Percentiles rank a stretch among this genome's conserved stretches.
Evolutionary conservation across 495 filamentous ascomycete genomes (phyloP).

Genomic region (Trichoderma erinaceum): DNA sequence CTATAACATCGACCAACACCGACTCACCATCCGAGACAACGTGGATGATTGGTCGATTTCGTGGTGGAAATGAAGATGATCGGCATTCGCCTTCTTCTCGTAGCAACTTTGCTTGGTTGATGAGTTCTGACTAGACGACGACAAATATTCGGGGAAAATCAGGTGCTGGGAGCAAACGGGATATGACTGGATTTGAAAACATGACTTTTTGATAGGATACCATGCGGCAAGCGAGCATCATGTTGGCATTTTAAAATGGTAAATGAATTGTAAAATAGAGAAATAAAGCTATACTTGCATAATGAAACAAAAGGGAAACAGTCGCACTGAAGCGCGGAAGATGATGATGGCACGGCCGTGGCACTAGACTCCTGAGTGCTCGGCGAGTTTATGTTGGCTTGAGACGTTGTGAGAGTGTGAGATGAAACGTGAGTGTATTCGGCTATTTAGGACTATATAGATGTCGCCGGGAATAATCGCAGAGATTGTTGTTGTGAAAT

Average conservation of each 20-base stretch:
- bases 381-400: background rate
- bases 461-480: background rate
- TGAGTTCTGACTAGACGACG: background rate
- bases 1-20: constrained; percentile 60
- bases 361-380: constrained; percentile 2
- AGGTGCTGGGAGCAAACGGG: background rate
- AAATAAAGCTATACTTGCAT: constrained; percentile 12
- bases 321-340: background rate
- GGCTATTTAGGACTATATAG: constrained; percentile 2
- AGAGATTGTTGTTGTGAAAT: background rate
- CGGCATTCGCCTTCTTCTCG: background rate
- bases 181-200: constrained; percentile 5
- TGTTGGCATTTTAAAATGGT: constrained; percentile 1
- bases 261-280: background rate
- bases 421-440: background rate
- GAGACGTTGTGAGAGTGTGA: background rate
- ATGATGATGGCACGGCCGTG: background rate
- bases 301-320: background rate
- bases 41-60: constrained; percentile 52
- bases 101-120: constrained; percentile 7
- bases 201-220: background rate
- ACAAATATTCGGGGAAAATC: background rate
- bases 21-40: constrained; percentile 52
- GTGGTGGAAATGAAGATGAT: constrained; percentile 42
- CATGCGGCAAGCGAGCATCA: constrained; percentile 7